Evolutionary conservation across 768 basidiomycete species (phyloP), one percentile per base, ranked within the genome.

Genomic region (Pholiota microspora): DNA sequence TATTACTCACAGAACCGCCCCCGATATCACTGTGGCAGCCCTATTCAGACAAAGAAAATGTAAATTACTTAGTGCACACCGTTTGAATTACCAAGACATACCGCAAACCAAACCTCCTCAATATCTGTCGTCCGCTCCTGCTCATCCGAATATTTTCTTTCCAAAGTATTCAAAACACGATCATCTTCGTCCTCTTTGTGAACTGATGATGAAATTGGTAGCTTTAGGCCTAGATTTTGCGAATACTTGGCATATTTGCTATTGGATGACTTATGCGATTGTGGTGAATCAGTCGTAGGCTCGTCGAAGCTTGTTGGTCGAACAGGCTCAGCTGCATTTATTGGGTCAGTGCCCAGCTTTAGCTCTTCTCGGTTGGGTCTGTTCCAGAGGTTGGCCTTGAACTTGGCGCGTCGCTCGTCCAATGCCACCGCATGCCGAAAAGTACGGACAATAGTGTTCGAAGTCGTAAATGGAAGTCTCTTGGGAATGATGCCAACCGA

Each of bases 21-120:
- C 84, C 84, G 21, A 85, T 56, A 76, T 77, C 77, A 57, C 74
- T 72, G 59, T 81, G 78, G 57, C 78, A 79, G 4, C 79, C 78
- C 73, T 74, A 56, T 31, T 21, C 18, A 59, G 18, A 2, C 15
- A 25, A 27, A 2, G 16, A 29, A 31, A 15, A 28, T 12, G 42
- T 25, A n/a, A 12, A 29, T 24, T 15, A 31, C n/a, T n/a, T n/a
- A n/a, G n/a, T n/a, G n/a, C n/a, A n/a, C n/a, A n/a, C n/a, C n/a
- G n/a, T n/a, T n/a, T n/a, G n/a, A n/a, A n/a, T n/a, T n/a, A n/a
- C n/a, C n/a, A 12, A 31, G 29, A 70, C 73, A 8, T 62, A 73
- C 84, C 0, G 83, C 70, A 63, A 88, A 87, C 85, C 86, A 88
- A 1, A 88, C 86, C 61, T 88, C 85, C 51, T 80, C 73, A n/a